phyloP scores from a whole-genome alignment of 805 yeast species.

The Hanseniaspora lindneri region DNA sequence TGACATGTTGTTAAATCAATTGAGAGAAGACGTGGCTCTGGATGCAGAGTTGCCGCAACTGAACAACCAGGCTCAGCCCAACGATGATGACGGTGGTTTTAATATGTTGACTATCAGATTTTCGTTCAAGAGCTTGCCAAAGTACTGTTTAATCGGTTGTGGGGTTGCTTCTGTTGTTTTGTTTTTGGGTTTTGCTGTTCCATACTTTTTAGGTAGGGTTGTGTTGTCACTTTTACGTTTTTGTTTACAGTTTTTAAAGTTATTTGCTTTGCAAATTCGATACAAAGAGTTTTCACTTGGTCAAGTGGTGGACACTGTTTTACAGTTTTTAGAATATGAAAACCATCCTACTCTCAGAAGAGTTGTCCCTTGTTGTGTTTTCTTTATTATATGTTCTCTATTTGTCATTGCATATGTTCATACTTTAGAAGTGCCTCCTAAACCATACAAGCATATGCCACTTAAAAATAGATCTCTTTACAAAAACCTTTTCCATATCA shows the following conservation, averaged over 20 bases:
- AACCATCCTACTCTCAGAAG: slow-evolving; percentile 32
- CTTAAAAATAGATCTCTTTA: slow-evolving; percentile 38
- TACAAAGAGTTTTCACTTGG: slow-evolving; percentile 14
- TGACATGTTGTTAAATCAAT: slow-evolving; percentile 6
- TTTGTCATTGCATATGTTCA: not conserved
- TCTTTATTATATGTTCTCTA: slow-evolving; percentile 28
- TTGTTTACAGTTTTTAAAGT: not conserved
- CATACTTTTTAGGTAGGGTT: slow-evolving; percentile 7
- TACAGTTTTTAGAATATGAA: slow-evolving; percentile 20
- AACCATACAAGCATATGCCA: slow-evolving; percentile 38
- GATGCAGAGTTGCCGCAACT: not conserved
- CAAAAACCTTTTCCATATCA: slow-evolving; percentile 41
- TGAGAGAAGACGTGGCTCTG: slow-evolving; percentile 16
- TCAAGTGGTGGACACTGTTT: slow-evolving; percentile 21
- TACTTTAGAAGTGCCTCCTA: slow-evolving; percentile 22
- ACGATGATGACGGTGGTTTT: not conserved
- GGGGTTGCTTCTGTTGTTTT: not conserved
- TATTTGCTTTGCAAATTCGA: slow-evolving; percentile 1
- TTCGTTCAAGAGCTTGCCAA: slow-evolving; percentile 10
- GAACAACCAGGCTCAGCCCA: not conserved
- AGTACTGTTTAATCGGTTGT: slow-evolving; percentile 5
- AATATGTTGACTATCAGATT: slow-evolving; percentile 1
- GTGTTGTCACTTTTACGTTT: not conserved
- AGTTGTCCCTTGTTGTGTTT: slow-evolving; percentile 25
- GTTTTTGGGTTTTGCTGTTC: slow-evolving; percentile 3